These are phyloP conservation scores for Diplogelasinospora grovesii DNA, from an alignment of 495 filamentous ascomycete species.

Conservation along the genomic window DNA sequence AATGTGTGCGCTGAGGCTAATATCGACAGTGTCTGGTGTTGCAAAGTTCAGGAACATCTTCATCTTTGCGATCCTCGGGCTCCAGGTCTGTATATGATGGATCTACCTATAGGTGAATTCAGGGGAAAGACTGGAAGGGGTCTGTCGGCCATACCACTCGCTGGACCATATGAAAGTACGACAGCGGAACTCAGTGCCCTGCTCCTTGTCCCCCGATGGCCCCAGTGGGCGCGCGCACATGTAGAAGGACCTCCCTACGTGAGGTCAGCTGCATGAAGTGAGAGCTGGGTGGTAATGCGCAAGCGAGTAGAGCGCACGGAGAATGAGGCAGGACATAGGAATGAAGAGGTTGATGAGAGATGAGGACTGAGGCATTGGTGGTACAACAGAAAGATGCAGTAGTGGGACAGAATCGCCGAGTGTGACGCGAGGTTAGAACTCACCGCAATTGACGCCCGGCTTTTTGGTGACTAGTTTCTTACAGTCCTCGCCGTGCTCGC, in stretches of 20 bases:
- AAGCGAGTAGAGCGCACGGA: too few species aligned
- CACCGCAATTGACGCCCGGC: conserved; percentile 67
- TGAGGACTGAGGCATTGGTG: neutral
- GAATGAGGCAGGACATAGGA: too few species aligned
- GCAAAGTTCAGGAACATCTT: neutral
- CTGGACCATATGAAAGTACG: conserved; percentile 86
- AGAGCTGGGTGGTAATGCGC: neutral
- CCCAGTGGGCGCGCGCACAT: conserved; percentile 77
- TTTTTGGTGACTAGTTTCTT: conserved; percentile 78
- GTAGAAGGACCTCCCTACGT: conserved; percentile 71
- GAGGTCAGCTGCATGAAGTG: conserved; percentile 1
- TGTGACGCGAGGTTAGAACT: conserved; percentile 14
- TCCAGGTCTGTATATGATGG: too few species aligned
- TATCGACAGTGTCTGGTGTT: neutral
- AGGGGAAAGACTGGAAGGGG: too few species aligned
- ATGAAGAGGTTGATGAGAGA: neutral
- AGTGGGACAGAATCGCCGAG: too few species aligned
- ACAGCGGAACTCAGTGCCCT: conserved; percentile 77
- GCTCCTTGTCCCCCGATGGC: conserved; percentile 75
- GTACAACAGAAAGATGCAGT: neutral
- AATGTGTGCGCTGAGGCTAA: too few species aligned
- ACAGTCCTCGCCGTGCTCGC: conserved; percentile 86
- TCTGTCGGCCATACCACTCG: conserved; percentile 55
- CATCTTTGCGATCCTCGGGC: too few species aligned
- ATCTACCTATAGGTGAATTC: too few species aligned